phyloP scores from a whole-genome alignment of 2,329 filamentous ascomycete species.

The Phoma herbarum region DNA sequence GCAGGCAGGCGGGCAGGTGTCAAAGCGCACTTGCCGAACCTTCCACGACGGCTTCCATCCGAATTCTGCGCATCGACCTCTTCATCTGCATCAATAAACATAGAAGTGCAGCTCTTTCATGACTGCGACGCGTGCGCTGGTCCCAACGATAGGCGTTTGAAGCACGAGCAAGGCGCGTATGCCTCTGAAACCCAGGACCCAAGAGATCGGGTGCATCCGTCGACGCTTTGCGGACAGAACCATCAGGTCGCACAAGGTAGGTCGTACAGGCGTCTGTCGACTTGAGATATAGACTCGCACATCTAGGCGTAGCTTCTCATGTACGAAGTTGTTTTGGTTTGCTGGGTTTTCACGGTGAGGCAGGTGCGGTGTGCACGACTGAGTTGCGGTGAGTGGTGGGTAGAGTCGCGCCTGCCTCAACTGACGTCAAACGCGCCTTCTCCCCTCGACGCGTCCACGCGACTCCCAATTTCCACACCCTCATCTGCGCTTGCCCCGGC shows the following conservation, averaged over 20 bases:
- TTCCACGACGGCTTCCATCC: not conserved
- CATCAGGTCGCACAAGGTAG: conserved; percentile 1
- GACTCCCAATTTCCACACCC: conserved; percentile 17
- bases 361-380: conserved; percentile 4
- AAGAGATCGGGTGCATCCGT: conserved; percentile 6
- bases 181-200: not conserved
- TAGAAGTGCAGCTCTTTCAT: not conserved
- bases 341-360: conserved; percentile 6
- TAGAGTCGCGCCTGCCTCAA: conserved; percentile 26
- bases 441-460: conserved; percentile 17
- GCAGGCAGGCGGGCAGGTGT: not conserved
- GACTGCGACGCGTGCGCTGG: not conserved
- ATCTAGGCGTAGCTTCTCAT: not conserved
- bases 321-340: conserved; percentile 1
- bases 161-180: conserved; percentile 1
- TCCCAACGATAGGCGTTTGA: not conserved
- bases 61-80: not conserved
- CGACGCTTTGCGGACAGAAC: not conserved
- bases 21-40: conserved; percentile 10
- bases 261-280: conserved; percentile 2
- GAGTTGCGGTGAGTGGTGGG: conserved; percentile 21
- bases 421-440: conserved; percentile 28
- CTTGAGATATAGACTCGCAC: not conserved
- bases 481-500: conserved; percentile 19
- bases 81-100: not conserved